These are phyloP conservation scores for Mucor mucedo DNA, from an alignment of 371 early-diverging fungal species.

Conservation along the genomic window DNA sequence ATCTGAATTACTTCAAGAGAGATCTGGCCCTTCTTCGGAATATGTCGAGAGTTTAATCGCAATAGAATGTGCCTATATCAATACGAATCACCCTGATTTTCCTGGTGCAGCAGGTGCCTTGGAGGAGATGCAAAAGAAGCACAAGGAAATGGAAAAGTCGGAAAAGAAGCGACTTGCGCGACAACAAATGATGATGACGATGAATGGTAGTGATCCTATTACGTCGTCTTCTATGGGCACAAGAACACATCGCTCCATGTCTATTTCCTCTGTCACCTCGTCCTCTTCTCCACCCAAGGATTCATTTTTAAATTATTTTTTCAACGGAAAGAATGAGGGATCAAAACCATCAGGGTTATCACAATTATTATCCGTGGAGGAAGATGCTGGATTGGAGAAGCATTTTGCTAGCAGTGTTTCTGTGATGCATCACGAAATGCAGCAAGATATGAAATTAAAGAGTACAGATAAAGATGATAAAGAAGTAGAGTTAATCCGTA, in stretches of 20 bases:
- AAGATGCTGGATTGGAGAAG: conserved; percentile 1
- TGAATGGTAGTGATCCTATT: background rate
- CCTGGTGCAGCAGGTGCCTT: conserved; percentile 80
- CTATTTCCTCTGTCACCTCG: conserved; percentile 19
- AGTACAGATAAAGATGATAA: conserved; percentile 74
- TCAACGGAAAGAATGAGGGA: background rate
- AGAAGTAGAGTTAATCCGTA: conserved; percentile 86
- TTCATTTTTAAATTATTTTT: conserved; percentile 74
- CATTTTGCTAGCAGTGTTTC: conserved; percentile 3
- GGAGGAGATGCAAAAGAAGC: conserved; percentile 53
- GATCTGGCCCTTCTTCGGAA: conserved; percentile 69
- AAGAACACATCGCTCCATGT: conserved; percentile 24
- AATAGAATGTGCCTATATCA: conserved; percentile 90
- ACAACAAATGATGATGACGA: conserved; percentile 19
- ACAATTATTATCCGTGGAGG: conserved; percentile 12
- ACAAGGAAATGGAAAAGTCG: conserved; percentile 45
- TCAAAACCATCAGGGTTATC: conserved; percentile 11
- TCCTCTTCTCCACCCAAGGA: conserved; percentile 21
- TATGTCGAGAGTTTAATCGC: conserved; percentile 85
- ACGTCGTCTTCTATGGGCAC: background rate
- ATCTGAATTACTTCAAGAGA: conserved; percentile 81
- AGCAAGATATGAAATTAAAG: conserved; percentile 15
- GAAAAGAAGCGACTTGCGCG: conserved; percentile 33
- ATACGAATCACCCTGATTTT: conserved; percentile 93
- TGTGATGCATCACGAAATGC: conserved; percentile 3